Base-by-base conservation (phyloP, 108 stramenopile genomes). In the Aurantiochytrium sp. region DNA sequence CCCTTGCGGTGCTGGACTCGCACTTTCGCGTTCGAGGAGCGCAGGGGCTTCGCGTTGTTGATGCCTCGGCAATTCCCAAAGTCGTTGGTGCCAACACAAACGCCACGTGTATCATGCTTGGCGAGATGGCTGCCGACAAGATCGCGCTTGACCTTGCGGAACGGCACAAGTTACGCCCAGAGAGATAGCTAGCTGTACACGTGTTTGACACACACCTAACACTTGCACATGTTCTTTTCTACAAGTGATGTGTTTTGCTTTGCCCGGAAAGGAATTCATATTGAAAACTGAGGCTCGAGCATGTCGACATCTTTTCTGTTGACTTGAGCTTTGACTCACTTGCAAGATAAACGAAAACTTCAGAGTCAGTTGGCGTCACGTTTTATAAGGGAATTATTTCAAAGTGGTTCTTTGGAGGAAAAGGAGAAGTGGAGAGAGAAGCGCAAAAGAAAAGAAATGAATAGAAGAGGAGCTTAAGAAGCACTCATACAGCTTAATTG, bases 1-100 rank as follows among this genome's bases (percentile, higher is more conserved):
- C 89, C 35, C 53, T 71, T 45, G 90, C 90, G 8, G 90, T 90
- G 19, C 76, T 89, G 6, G 72, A 83, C 87, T 45, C 43, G 19
- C 44, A 29, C 47, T 88, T 90, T 19, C 88, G 90, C 49, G 90
- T 90, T 25, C 89, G 88, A 5, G 90, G 90, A 43, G 89, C 88
- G 29, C 55, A 59, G 8, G 90, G 90, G 45, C 88, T 90, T 44
- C 87, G 90, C 25, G 90, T 90, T 4, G 90, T 87, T 16, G 90
- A 90, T 19, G 90, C 90, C 3, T 90, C 90, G 89, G 89, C 88
- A 25, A 90, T 87, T 16, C 90, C 89, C 44, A 42, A 25, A 16
- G 45, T 90, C 2, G 51, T 83, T 5, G 73, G 73, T 2, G 73
- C 73, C 49, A 83, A 83, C 51, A 83, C 73, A 23, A 83, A 83